These are phyloP conservation scores for Sporormia fimetaria DNA, from an alignment of 495 filamentous ascomycete genomes.

Conservation along the genomic window DNA sequence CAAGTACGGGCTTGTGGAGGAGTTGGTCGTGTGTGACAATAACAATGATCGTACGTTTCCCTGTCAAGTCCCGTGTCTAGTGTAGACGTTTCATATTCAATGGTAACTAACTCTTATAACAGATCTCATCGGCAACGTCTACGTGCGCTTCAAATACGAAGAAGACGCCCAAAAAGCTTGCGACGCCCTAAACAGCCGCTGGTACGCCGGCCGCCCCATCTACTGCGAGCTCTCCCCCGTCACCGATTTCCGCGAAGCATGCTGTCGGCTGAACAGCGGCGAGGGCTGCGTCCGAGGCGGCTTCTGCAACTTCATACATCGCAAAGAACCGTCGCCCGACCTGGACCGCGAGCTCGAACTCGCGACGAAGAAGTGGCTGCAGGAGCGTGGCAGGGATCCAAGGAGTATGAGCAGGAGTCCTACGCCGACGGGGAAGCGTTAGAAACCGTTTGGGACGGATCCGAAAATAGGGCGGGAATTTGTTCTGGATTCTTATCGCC, in stretches of 20 bases:
- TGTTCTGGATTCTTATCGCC: too few relatives aligned
- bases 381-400: slow-evolving; percentile 71
- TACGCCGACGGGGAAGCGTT: slow-evolving; percentile 32
- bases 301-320: slow-evolving; percentile 98
- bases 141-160: slow-evolving; percentile 99
- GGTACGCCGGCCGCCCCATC: slow-evolving; percentile 95
- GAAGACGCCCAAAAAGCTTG: slow-evolving; percentile 87
- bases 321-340: slow-evolving; percentile 83
- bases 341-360: slow-evolving; percentile 80
- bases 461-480: not conserved
- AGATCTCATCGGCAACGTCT: slow-evolving; percentile 98
- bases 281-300: slow-evolving; percentile 93
- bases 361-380: slow-evolving; percentile 91
- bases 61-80: too few relatives aligned
- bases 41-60: slow-evolving; percentile 87
- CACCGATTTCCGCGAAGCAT: slow-evolving; percentile 96
- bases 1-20: slow-evolving; percentile 38
- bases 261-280: slow-evolving; percentile 85
- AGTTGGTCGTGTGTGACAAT: slow-evolving; percentile 42
- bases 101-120: slow-evolving; percentile 4
- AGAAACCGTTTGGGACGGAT: slow-evolving; percentile 6
- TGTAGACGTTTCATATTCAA: too few relatives aligned
- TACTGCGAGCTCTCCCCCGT: slow-evolving; percentile 96
- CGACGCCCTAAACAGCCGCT: slow-evolving; percentile 85
- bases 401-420: slow-evolving; percentile 52